Evolutionary conservation across 306 rosid species (phyloP), one percentile per base, ranked within the genome.

Genomic region (Morella rubra): DNA sequence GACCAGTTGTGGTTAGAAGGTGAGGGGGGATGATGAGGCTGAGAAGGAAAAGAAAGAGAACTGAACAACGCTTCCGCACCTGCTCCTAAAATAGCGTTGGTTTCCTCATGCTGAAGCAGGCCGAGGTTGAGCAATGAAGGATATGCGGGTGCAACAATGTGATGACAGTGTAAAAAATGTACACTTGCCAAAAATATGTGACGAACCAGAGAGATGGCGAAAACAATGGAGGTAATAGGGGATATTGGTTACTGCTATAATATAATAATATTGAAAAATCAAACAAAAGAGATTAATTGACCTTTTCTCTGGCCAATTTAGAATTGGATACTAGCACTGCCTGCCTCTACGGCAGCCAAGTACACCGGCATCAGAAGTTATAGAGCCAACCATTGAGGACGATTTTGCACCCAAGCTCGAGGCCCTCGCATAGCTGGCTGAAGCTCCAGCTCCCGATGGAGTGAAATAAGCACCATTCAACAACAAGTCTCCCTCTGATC

Each of bases 331-430:
- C 87, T 88, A 93, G 96, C 98, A 95, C 19, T 83, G 81, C 60
- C 46, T 86, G 75, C 97, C 97, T 88, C 91, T 84, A 52, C 86
- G 87, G 96, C 98, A 95, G 60, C 85, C 81, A 0, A 95, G 92
- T 54, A 83, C 91, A 83, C 98, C 98, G 42, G 98, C 87, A 68
- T 52, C 81, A 2, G 97, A 80, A 73, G 98, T 95, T 65, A 95
- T 95, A 74, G 96, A 20, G n/a, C 87, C 97, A 51, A 95, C 96
- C 98, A 95, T 86, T 3, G 98, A 20, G 8, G 98, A 94, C 3
- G 98, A 90, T 85, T 94, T 94, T 24, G 98, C 98, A 80, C 98
- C 98, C 83, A 95, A 90, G 89, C 98, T 95, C 0, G 98, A 95
- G 72, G 98, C 98, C 69, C 97, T 92, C 56, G 98, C 98, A 75